These are phyloP conservation scores for Teunomyces atbi DNA, from an alignment of 805 yeast species.

Conservation along the genomic window DNA sequence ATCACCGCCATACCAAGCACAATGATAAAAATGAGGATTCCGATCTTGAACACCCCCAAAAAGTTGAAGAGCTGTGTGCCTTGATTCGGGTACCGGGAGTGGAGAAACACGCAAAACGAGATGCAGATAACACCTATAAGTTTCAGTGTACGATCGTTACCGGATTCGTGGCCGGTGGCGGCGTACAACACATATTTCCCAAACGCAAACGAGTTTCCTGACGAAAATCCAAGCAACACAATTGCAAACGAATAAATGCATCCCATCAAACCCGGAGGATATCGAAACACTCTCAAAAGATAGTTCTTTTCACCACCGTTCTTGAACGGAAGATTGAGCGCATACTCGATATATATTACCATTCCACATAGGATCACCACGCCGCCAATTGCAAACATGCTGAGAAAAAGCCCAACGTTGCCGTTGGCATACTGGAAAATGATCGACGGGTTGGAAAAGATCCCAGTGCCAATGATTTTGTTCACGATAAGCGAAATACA, in stretches of 20 bases:
- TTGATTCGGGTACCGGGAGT: conserved; percentile 46
- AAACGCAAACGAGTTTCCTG: conserved; percentile 64
- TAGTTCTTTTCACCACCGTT: conserved; percentile 46
- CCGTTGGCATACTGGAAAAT: conserved; percentile 39
- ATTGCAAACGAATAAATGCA: conserved; percentile 48
- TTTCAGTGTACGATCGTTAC: conserved; percentile 28
- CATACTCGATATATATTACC: conserved; percentile 40
- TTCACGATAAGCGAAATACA: conserved; percentile 42
- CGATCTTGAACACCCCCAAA: conserved; percentile 53
- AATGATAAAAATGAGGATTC: conserved; percentile 50
- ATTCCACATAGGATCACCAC: conserved; percentile 37
- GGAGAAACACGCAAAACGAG: conserved; percentile 46
- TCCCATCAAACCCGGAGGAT: conserved; percentile 35
- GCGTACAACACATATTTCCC: conserved; percentile 55
- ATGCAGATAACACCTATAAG: conserved; percentile 50
- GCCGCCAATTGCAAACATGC: conserved; percentile 37
- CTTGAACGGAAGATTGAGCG: conserved; percentile 38
- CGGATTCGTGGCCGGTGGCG: conserved; percentile 21
- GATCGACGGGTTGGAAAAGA: conserved; percentile 41
- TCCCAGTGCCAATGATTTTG: conserved; percentile 46
- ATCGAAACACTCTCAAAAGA: conserved; percentile 31
- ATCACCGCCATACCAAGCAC: conserved; percentile 44
- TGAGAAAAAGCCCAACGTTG: conserved; percentile 33
- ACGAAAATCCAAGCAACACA: conserved; percentile 58
- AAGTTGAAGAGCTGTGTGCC: conserved; percentile 53